Evolutionary conservation across 345 rosid species (phyloP), one percentile per base, ranked within the genome.

Genomic region (Erodium maritimum): DNA sequence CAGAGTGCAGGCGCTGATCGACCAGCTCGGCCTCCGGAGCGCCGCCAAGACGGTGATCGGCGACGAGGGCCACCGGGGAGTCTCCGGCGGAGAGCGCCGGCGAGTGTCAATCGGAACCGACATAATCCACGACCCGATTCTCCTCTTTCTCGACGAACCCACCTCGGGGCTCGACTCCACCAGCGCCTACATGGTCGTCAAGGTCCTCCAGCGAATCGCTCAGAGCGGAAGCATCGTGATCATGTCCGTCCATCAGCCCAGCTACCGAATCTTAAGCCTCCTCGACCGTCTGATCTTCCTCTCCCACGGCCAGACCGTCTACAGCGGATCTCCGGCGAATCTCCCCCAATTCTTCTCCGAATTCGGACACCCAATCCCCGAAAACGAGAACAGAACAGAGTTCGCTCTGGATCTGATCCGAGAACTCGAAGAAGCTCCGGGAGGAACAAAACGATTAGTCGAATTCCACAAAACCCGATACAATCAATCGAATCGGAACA

Each of bases 121-220:
- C 67, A 81, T 82, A 52, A 79, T 85, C 60, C 93, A 91, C 23
- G 98, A 91, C 60, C 98, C 96, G 8, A 91, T 91, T 33, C 58
- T 91, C 25, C 76, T 91, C 58, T 84, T 91, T 55, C 89, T 91
- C 0, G 98, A 91, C 17, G 98, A 91, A 63, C 98, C 96, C 4
- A 91, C 98, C 56, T 91, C 98, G 0, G 98, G 98, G 1, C 76
- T 91, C 17, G 98, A 91, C 61, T 91, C 98, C 1, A 91, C 98
- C 0, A 91, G 96, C 2, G 96, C 98, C 0, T 91, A 74, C 29
- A 86, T 89, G 96, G 99, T 93, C 20, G 91, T 89, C 19, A 93
- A 89, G 62, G 99, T 93, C 4, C 61, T 93, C 69, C 93, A 87
- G 61, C 69, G 91, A 55, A 93, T 93, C 42, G 95, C 99, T 1